Evolutionary conservation across 148 eudicot species (phyloP), one percentile per base, ranked within the genome.

Genomic region (Diospyros lotus): DNA sequence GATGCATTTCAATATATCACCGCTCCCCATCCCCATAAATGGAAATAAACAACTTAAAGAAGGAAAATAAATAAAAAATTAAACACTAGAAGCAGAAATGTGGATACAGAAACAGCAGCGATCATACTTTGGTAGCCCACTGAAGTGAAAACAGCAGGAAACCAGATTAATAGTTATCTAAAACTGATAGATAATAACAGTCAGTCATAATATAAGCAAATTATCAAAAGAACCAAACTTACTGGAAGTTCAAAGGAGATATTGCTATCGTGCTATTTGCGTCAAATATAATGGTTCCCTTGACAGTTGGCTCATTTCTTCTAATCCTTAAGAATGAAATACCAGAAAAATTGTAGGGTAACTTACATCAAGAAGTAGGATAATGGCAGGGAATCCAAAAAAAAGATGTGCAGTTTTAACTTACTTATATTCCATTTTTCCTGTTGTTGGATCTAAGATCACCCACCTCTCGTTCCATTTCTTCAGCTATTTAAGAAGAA

Each of bases 381-480:
- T 50, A 66, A 15, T 15, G 28, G 28, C 65, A 71, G 64, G 18
- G 75, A 51, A 28, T 28, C 28, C 28, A 60, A 39, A 65, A 61
- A 59, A 52, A 44, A 54, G 11, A 64, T 48, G 13, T 58, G 10
- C 40, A 6, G 66, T 56, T 52, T 79, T 60, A 44, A 76, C 89
- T 86, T 85, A 94, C 98, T 95, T 95, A 91, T 95, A 95, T 77
- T 92, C 98, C 98, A 95, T 92, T 84, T 85, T 95, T 59, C 98
- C 98, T 17, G 98, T 95, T 64, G 94, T 95, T 64, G 98, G 98
- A 81, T 95, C 98, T 77, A 95, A 83, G 81, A 89, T 86, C 80
- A 95, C 89, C 98, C 98, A 95, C 75, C 98, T 88, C 79, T 95
- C 98, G 9, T 95, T 95, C 98, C 97, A 95, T 80, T 95, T 95